Base-by-base conservation (phyloP, 495 filamentous ascomycete species). In the Tetracladium marchalianum region DNA sequence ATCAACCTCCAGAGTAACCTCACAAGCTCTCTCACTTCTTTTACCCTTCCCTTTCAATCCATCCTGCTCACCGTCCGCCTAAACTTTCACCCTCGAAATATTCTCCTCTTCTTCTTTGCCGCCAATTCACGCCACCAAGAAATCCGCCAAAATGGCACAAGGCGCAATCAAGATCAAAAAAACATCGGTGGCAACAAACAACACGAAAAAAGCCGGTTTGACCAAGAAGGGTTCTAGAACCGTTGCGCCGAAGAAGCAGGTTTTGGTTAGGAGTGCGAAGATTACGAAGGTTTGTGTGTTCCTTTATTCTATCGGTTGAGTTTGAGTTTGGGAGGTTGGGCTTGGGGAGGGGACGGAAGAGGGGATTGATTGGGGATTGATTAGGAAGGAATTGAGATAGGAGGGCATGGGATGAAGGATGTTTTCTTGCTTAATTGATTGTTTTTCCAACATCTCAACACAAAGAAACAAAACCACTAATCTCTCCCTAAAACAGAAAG, bases 181-280 rank as follows among this genome's bases (percentile, higher is more conserved):
- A 45, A 44, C 43, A 44, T 46, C 53, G 10, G 42, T 48, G 5
- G 44, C 51, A 7, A 47, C 51, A 6, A 18, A 12, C 44, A 3
- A 15, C 19, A 1, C 17, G 46, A 17, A 43, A 43, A 18, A 32
- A 32, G 8, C 32, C 35, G 1, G 55, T 43, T 39, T 51, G 39
- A 50, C 75, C 12, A 80, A 79, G 60, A 76, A 71, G 51, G 80
- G 81, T 17, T 57, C 66, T 9, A 65, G 77, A 12, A 69, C 76
- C 36, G 81, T 87, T 40, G 81, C 82, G 16, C 84, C 84, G 5
- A 84, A 82, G 66, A 87, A 83, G 50, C 61, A 68, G 16, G 58
- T 61, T 2, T 63, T 86, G 32, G 71, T 81, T 24, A 71, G 73
- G 56, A 66, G 75, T 62, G 60, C 74, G 44, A 78, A 78, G 56